phyloP scores from a whole-genome alignment of 148 eudicot species.

The Camellia sinensis region DNA sequence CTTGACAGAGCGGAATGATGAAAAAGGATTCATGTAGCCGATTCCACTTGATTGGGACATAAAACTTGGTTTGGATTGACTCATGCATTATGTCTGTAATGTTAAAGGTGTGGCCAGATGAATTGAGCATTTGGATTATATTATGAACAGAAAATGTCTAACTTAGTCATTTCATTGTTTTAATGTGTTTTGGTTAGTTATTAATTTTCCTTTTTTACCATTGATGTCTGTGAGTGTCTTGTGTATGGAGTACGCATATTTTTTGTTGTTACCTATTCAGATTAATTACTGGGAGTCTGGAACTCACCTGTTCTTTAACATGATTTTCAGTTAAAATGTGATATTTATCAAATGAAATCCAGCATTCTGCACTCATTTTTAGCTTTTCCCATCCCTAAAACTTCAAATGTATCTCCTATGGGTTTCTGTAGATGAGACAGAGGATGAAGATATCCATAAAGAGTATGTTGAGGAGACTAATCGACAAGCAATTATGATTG shows the following conservation, averaged over 20 bases:
- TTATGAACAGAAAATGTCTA: not conserved
- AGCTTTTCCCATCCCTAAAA: not conserved
- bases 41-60: too few species aligned
- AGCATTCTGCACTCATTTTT: not conserved
- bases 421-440: conserved; percentile 52
- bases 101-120: not conserved
- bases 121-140: not conserved
- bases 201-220: not conserved
- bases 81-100: not conserved
- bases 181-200: not conserved
- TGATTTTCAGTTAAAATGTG: not conserved
- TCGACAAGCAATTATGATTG: conserved; percentile 73
- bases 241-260: not conserved
- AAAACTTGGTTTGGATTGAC: too few species aligned
- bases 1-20: too few species aligned
- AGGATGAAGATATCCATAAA: conserved; percentile 70
- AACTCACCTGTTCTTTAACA: not conserved
- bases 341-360: not conserved
- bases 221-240: not conserved
- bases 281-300: not conserved
- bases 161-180: not conserved
- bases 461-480: conserved; percentile 92
- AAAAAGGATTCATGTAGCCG: too few species aligned
- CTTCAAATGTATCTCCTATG: not conserved
- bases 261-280: not conserved